A percentile compares a stretch with the other conserved stretches of the same genome.
Evolutionary conservation across 2,329 filamentous ascomycete genomes (phyloP).

Genomic region (Penicillium polonicum): DNA sequence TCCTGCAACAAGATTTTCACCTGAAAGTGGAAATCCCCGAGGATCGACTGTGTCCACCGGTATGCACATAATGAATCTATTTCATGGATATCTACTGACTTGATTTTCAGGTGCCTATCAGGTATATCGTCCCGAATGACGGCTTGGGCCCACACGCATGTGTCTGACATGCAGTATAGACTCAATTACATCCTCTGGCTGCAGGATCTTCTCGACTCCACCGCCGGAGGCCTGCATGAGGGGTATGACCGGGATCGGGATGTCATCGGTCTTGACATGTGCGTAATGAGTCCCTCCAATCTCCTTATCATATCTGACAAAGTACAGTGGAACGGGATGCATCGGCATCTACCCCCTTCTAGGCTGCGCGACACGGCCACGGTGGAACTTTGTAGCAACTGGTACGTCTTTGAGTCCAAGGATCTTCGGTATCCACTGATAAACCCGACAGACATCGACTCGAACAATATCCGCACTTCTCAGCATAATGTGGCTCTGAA

Average conservation of each 20-base stretch:
- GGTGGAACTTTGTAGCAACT: slow-evolving; percentile 72
- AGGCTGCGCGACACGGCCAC: slow-evolving; percentile 64
- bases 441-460: slow-evolving; percentile 65
- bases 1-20: slow-evolving; percentile 73
- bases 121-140: slow-evolving; percentile 31
- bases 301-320: slow-evolving; percentile 14
- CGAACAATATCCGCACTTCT: slow-evolving; percentile 65
- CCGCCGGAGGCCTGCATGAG: slow-evolving; percentile 48
- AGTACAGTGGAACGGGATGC: slow-evolving; percentile 72
- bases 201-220: slow-evolving; percentile 74
- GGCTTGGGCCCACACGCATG: background rate
- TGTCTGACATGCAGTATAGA: slow-evolving; percentile 41
- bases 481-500: slow-evolving; percentile 67
- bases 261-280: slow-evolving; percentile 74
- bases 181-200: slow-evolving; percentile 92
- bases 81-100: background rate
- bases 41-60: slow-evolving; percentile 82
- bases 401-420: slow-evolving; percentile 36
- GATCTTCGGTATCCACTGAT: slow-evolving; percentile 4
- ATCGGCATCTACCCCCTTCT: slow-evolving; percentile 90
- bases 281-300: slow-evolving; percentile 12
- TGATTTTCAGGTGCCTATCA: slow-evolving; percentile 44
- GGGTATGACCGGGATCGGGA: slow-evolving; percentile 56
- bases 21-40: slow-evolving; percentile 68
- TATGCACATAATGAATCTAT: slow-evolving; percentile 40